Base-by-base conservation (phyloP, 257 asterid genomes). In the Cordia subcordata region DNA sequence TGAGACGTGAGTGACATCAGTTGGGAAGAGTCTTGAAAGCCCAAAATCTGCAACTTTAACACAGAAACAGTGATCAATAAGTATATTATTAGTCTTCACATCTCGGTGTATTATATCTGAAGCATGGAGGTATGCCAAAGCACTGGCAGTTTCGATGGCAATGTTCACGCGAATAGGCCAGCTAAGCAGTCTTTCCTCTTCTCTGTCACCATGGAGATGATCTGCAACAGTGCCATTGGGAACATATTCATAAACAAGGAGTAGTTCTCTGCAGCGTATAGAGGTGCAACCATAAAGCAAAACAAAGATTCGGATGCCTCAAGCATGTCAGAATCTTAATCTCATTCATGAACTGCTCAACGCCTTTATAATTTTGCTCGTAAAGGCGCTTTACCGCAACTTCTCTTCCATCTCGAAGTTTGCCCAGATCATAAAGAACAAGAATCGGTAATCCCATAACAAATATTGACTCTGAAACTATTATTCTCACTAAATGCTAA, bases 21-120 rank as follows among this genome's bases (percentile, higher is more conserved):
- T 56, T 0, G 95, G 96, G 72, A 83, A 81, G 12, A 88, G 75
- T 44, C 93, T 58, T 0, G 96, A 88, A 1, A 88, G 79, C 57
- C 96, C 96, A 10, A 88, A 88, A 73, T 88, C 96, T 0, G 90
- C 96, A 16, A 88, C 96, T 64, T 85, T 85, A 40, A 88, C 95
- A 32, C 72, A 55, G 35, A 72, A 88, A 52, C 76, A 81, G 13
- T 11, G 58, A 60, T 81, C 88, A 1, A 88, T 93, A 18, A 88
- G 77, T 8, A 88, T 83, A 84, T 85, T 88, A 66, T 65, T 77
- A 0, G 93, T 83, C 74, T 88, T 88, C 11, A 88, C 90, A 63
- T 88, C 96, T 0, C 95, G 83, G 40, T 88, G 96, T 13, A 88
- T 74, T 52, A 71, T 78, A 57, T 79, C 95, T 5, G 93, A 79